These are phyloP conservation scores for Penicillium sclerotiorum DNA, from an alignment of 2,329 filamentous ascomycete genomes.

Conservation along the genomic window DNA sequence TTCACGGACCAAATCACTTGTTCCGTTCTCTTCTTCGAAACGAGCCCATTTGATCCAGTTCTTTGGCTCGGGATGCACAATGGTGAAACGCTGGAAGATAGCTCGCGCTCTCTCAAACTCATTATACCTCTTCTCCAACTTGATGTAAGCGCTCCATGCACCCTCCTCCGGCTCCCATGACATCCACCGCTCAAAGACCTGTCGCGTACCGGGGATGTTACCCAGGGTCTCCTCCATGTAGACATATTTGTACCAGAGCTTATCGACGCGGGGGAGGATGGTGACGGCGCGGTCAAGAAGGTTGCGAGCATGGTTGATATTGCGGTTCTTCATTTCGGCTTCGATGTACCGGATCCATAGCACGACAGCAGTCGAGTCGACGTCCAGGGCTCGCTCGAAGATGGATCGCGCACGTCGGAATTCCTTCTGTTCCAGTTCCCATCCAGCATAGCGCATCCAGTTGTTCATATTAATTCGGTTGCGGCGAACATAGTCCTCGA, in stretches of 20 bases:
- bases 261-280: constrained; percentile 86
- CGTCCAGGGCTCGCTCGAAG: constrained; percentile 92
- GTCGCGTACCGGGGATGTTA: constrained; percentile 86
- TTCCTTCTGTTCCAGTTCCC: constrained; percentile 98
- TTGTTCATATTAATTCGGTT: constrained; percentile 97
- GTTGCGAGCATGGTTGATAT: constrained; percentile 96
- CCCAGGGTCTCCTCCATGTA: constrained; percentile 98
- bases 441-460: constrained; percentile 96
- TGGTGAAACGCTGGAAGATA: constrained; percentile 87
- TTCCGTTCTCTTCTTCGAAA: constrained; percentile 95
- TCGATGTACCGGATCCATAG: constrained; percentile 95
- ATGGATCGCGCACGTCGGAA: constrained; percentile 87
- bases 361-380: constrained; percentile 81
- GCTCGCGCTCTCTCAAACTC: constrained; percentile 88
- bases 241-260: constrained; percentile 99
- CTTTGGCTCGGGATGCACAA: constrained; percentile 88
- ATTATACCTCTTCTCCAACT: constrained; percentile 91
- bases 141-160: constrained; percentile 95
- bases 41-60: constrained; percentile 99
- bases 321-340: constrained; percentile 90
- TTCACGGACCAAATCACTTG: constrained; percentile 85
- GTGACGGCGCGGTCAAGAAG: constrained; percentile 93
- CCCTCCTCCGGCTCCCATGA: constrained; percentile 96
- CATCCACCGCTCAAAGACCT: constrained; percentile 98
- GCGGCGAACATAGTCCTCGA: constrained; percentile 95